These are phyloP conservation scores for Plicaturopsis crispa DNA, from an alignment of 768 basidiomycete species.

Conservation along the genomic window DNA sequence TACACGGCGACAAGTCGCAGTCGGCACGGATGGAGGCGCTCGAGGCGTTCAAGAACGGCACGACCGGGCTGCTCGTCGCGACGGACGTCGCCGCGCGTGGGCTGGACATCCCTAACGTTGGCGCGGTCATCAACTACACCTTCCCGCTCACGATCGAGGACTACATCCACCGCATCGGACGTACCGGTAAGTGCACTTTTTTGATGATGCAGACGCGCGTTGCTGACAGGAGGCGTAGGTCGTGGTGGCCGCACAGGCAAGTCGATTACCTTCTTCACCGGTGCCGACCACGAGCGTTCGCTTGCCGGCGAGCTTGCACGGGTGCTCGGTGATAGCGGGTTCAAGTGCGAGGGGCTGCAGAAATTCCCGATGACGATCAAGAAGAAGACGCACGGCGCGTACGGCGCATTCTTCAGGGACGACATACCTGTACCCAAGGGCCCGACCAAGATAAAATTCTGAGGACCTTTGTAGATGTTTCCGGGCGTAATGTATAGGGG, in stretches of 20 bases:
- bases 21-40: conserved; percentile 76
- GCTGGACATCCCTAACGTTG: conserved; percentile 94
- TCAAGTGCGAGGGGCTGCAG: conserved; percentile 66
- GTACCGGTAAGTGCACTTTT: conserved; percentile 54
- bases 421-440: conserved; percentile 48
- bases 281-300: conserved; percentile 75
- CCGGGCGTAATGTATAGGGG: no score
- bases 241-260: conserved; percentile 87
- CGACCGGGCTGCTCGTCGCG: conserved; percentile 79
- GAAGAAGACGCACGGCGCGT: conserved; percentile 87
- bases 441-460: conserved; percentile 77
- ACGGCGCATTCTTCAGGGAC: conserved; percentile 81
- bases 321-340: conserved; percentile 83
- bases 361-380: conserved; percentile 96
- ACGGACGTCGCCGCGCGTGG: conserved; percentile 98
- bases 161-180: conserved; percentile 85
- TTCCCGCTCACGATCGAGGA: conserved; percentile 95
- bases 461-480: no score
- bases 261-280: conserved; percentile 96
- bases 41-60: conserved; percentile 80
- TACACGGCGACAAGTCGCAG: conserved; percentile 92
- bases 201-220: conserved; percentile 17
- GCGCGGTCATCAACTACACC: conserved; percentile 92
- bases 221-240: no score
- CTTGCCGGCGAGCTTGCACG: conserved; percentile 91